phyloP scores from a whole-genome alignment of 345 rosid genomes.

The Salix brachista region DNA sequence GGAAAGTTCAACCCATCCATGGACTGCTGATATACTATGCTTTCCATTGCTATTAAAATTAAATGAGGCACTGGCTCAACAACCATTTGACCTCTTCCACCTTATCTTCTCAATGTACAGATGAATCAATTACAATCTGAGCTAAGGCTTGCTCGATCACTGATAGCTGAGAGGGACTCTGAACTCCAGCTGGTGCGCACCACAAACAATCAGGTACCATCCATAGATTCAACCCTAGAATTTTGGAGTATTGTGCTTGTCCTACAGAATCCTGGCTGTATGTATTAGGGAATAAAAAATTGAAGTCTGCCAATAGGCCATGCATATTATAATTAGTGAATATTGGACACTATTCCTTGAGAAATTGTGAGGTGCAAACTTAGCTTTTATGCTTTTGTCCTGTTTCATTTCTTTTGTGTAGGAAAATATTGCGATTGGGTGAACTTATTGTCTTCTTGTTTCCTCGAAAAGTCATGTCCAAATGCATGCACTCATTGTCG shows the following conservation, averaged over 20 bases:
- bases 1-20: too few relatives aligned
- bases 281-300: too few relatives aligned
- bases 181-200: constrained; percentile 70
- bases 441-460: background rate
- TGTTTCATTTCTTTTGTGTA: background rate
- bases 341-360: too few relatives aligned
- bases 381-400: background rate
- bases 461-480: background rate
- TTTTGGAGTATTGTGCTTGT: background rate
- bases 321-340: too few relatives aligned
- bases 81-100: background rate
- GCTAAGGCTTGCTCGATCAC: constrained; percentile 80
- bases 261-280: background rate
- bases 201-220: constrained; percentile 71
- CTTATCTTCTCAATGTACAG: constrained; percentile 30
- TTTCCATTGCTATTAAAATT: background rate
- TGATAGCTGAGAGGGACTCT: constrained; percentile 83
- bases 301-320: too few relatives aligned
- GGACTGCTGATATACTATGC: too few relatives aligned
- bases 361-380: too few relatives aligned
- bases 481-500: too few relatives aligned
- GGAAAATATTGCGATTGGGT: background rate
- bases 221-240: background rate
- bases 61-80: background rate
- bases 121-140: constrained; percentile 90